Conservation (phyloP, 1,284 basidiomycete genomes). For the Trametes polyzona region DNA sequence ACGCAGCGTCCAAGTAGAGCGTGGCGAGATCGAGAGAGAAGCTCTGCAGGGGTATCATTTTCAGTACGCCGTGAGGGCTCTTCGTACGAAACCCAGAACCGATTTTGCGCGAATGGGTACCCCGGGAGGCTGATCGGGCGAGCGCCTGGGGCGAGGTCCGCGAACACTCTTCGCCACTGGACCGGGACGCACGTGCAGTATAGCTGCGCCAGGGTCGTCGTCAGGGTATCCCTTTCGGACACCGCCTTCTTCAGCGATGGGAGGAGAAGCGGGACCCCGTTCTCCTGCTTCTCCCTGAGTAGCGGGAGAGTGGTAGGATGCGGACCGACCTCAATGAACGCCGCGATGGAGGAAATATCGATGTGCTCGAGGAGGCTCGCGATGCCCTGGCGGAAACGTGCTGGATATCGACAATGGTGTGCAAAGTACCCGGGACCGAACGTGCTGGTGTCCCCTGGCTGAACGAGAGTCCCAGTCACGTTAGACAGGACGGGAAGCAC, state of each 20-base stretch:
- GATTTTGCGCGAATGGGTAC: constrained; percentile 61
- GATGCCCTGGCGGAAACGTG: constrained; percentile 58
- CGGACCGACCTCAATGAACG: constrained; percentile 71
- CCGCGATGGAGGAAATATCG: constrained; percentile 39
- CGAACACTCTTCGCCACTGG: constrained; percentile 59
- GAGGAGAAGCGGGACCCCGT: constrained; percentile 41
- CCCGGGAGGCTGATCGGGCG: constrained; percentile 54
- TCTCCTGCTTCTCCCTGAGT: constrained; percentile 36
- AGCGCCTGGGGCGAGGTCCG: constrained; percentile 43
- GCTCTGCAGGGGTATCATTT: background rate
- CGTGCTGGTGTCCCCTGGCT: constrained; percentile 51
- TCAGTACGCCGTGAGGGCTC: constrained; percentile 32
- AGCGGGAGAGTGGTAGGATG: constrained; percentile 60
- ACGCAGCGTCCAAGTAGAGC: constrained; percentile 48
- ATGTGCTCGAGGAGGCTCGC: constrained; percentile 39
- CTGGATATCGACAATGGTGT: constrained; percentile 63
- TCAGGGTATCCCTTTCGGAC: constrained; percentile 49
- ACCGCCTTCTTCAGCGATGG: constrained; percentile 53
- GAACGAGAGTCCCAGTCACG: constrained; percentile 54
- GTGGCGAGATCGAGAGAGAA: constrained; percentile 27
- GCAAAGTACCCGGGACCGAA: constrained; percentile 59
- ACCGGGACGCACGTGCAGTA: constrained; percentile 48
- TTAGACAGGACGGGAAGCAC: constrained; percentile 63
- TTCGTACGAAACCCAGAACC: constrained; percentile 60
- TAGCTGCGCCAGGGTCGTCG: constrained; percentile 49